Conservation (phyloP, 2,329 filamentous ascomycete genomes). For the Fusarium mangiferae region DNA sequence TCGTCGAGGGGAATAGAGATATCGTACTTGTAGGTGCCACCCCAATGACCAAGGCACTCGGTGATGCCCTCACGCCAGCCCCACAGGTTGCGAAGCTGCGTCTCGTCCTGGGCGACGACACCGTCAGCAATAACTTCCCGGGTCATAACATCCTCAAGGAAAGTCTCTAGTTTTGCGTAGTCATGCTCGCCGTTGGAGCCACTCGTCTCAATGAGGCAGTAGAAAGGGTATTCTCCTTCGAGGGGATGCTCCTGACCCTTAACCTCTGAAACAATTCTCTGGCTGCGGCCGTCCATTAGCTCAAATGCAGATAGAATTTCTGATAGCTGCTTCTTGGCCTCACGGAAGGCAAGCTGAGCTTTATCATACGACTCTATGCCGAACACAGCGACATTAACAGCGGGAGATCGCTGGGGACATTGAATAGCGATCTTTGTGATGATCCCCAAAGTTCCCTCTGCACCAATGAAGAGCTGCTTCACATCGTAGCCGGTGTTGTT, state of each 20-base stretch:
- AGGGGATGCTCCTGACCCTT: conserved; percentile 83
- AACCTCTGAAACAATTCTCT: conserved; percentile 78
- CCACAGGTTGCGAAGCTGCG: conserved; percentile 88
- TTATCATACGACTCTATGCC: conserved; percentile 91
- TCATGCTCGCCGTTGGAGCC: conserved; percentile 96
- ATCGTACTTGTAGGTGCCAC: conserved; percentile 98
- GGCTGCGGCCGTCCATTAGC: conserved; percentile 89
- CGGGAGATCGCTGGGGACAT: conserved; percentile 86
- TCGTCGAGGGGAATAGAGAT: conserved; percentile 90
- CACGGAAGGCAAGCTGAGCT: conserved; percentile 84
- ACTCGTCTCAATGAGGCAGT: conserved; percentile 95
- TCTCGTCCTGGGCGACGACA: conserved; percentile 92
- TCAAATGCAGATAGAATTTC: conserved; percentile 98
- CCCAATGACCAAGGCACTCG: conserved; percentile 88
- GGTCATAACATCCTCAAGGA: conserved; percentile 92
- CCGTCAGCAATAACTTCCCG: conserved; percentile 89
- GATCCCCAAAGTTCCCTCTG: conserved; percentile 93
- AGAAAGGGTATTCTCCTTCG: conserved; percentile 88
- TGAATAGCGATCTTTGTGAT: conserved; percentile 91
- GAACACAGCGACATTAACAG: conserved; percentile 95
- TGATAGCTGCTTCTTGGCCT: conserved; percentile 88
- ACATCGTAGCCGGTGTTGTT: conserved; percentile 99
- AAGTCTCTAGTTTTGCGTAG: conserved; percentile 86
- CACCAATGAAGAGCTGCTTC: conserved; percentile 96
- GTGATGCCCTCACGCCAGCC: conserved; percentile 92